Evolutionary conservation across 1,139 yeast genomes (phyloP).

Genomic region (Candida dubliniensis): DNA sequence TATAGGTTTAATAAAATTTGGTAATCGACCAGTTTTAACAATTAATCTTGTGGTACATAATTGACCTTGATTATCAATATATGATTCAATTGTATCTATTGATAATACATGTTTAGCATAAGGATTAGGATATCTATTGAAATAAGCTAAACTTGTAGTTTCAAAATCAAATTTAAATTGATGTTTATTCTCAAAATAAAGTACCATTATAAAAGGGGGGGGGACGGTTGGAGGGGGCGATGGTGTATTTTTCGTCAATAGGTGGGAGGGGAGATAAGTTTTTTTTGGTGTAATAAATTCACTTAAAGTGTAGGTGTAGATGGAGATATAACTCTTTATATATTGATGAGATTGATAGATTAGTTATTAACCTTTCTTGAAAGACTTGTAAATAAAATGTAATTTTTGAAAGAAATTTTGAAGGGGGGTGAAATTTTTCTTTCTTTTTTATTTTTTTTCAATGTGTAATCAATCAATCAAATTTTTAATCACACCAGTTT

Average conservation of each 20-base stretch:
- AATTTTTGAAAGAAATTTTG: neutral
- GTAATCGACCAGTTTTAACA: conserved; percentile 78
- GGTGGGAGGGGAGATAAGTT: no score
- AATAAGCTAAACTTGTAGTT: conserved; percentile 76
- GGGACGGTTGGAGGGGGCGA: neutral
- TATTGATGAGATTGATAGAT: no score
- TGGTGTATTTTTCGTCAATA: no score
- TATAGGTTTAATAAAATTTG: conserved; percentile 76
- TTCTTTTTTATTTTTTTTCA: neutral
- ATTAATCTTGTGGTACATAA: conserved; percentile 74
- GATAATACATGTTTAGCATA: conserved; percentile 86
- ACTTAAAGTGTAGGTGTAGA: no score
- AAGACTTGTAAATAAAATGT: neutral
- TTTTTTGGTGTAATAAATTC: no score
- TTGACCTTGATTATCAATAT: conserved; percentile 61
- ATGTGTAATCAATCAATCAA: no score
- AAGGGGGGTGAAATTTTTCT: neutral
- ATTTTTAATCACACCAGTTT: no score
- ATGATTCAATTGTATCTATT: conserved; percentile 69
- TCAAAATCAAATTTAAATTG: conserved; percentile 63
- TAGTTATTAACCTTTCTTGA: neutral
- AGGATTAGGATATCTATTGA: conserved; percentile 89
- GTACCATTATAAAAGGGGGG: conserved; percentile 46
- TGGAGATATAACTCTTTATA: no score
- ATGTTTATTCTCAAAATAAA: conserved; percentile 58